Conservation (phyloP, 2,329 filamentous ascomycete genomes). For the Neodidymelliopsis sp. region DNA sequence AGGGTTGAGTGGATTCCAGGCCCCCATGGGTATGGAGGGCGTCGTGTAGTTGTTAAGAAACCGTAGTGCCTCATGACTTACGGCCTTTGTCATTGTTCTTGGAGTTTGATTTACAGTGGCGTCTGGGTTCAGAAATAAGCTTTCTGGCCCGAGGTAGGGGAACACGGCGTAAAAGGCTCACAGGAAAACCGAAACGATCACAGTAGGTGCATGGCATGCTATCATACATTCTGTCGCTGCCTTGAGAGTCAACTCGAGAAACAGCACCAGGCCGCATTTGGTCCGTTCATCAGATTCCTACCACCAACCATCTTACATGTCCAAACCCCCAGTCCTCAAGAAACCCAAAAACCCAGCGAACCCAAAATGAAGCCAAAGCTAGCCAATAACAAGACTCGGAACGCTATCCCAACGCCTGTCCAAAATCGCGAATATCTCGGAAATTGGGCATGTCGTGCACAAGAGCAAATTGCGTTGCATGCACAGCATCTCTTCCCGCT, state of each 20-base stretch:
- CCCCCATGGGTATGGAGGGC: constrained; percentile 34
- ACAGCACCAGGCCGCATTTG: too few relatives aligned
- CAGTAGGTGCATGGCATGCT: too few relatives aligned
- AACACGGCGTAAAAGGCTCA: too few relatives aligned
- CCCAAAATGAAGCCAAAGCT: constrained; percentile 9
- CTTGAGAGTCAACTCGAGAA: too few relatives aligned
- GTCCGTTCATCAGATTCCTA: too few relatives aligned
- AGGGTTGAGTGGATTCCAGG: constrained; percentile 54
- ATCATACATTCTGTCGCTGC: too few relatives aligned
- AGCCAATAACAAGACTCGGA: constrained; percentile 13
- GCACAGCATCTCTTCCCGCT: constrained; percentile 1
- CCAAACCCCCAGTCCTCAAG: constrained; percentile 20
- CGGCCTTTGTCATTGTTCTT: too few relatives aligned
- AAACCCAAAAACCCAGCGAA: constrained; percentile 23
- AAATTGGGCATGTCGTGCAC: constrained; percentile 28
- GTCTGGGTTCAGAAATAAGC: too few relatives aligned
- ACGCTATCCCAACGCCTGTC: constrained; percentile 14
- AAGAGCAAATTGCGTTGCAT: constrained; percentile 4
- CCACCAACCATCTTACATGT: constrained; percentile 4
- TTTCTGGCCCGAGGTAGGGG: too few relatives aligned
- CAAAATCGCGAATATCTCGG: constrained; percentile 21
- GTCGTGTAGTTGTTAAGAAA: constrained; percentile 16
- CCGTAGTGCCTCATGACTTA: too few relatives aligned
- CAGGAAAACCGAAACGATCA: too few relatives aligned
- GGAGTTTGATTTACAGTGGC: too few relatives aligned